Base-by-base conservation (phyloP, 1,139 yeast species). In the Protomyces gravidus region DNA sequence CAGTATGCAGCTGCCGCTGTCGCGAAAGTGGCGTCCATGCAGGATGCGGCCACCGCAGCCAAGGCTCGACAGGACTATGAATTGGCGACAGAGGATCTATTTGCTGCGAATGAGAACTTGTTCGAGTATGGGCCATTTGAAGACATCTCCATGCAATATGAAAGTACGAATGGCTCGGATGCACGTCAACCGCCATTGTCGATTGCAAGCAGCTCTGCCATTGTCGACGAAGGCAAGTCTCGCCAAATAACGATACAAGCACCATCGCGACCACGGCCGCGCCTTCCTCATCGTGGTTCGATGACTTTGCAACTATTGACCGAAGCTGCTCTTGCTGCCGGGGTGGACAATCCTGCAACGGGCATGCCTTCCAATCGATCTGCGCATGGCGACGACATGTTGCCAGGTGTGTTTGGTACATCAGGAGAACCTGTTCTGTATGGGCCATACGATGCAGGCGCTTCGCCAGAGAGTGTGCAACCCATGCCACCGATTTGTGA, bases 111-210 rank as follows among this genome's bases (percentile, higher is more conserved):
- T 23, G 39, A 46, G 17, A 26, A 40, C 28, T 25, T 53, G n/a
- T 53, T 53, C 30, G 58, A 53, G 47, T 53, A 53, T 23, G 58
- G 58, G 4, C 58, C 58, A 1, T 53, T 53, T 33, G 39, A 45
- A n/a, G 58, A 53, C 33, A 23, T 46, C 13, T 26, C 50, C 13
- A 21, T 21, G 15, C 28, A 30, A 32, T 32, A 36, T n/a, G 42
- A 36, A 5, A 36, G 21, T n/a, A 9, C 21, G 11, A 23, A 23
- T 36, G 42, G 23, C 9, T 19, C 42, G 5, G 23, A 17, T 15
- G 19, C 7, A 17, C 42, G 19, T 19, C 11, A 13, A 36, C 42
- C 17, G 4, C 36, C 15, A 30, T 15, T 3, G 13, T 36, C 42
- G 2, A 36, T 36, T 4, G 23, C 42, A 5, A 15, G 21, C 19